phyloP scores from a whole-genome alignment of 2,329 filamentous ascomycete species.

The Colletotrichum tamarilloi region DNA sequence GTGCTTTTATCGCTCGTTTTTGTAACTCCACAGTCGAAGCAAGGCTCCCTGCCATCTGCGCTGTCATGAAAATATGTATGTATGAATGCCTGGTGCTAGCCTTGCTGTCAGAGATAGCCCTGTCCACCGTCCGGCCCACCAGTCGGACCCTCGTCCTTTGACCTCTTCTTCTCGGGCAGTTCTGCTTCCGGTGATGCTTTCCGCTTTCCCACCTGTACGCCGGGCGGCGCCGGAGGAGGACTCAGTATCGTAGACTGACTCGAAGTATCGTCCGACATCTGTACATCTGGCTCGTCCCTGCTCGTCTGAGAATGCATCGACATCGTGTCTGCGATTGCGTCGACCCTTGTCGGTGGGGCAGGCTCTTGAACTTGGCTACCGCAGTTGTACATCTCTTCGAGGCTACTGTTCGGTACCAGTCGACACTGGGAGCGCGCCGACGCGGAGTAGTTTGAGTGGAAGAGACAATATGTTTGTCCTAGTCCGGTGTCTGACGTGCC shows the following conservation, averaged over 20 bases:
- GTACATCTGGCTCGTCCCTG: background rate
- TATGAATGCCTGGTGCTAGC: background rate
- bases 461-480: background rate
- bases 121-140: background rate
- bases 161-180: background rate
- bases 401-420: background rate
- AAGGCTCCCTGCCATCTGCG: background rate
- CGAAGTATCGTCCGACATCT: background rate
- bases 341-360: too few species aligned
- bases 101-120: background rate
- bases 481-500: background rate
- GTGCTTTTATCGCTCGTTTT: background rate
- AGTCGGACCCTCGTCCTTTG: background rate
- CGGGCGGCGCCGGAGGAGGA: background rate
- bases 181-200: background rate
- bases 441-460: background rate
- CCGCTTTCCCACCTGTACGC: background rate
- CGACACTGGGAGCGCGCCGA: background rate
- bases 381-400: background rate
- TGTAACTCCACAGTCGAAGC: background rate
- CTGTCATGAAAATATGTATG: background rate
- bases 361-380: background rate
- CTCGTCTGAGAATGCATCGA: background rate
- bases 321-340: background rate
- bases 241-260: background rate